These are phyloP conservation scores for Apiospora aurea DNA, from an alignment of 2,329 filamentous ascomycete genomes.

Conservation along the genomic window DNA sequence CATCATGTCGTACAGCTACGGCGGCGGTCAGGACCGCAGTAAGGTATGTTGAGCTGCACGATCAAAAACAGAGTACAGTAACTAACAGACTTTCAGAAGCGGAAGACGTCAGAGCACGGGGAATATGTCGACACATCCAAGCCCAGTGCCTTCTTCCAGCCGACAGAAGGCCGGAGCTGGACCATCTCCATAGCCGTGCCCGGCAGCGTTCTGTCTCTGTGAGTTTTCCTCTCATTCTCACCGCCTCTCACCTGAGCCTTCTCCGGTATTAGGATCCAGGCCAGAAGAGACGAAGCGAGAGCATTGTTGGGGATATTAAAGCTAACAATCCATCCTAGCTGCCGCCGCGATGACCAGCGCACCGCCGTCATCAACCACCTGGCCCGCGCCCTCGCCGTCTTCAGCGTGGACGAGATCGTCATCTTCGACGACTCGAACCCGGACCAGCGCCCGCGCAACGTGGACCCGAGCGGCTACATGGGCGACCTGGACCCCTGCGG, in stretches of 20 bases:
- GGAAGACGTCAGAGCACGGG: constrained; percentile 54
- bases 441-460: constrained; percentile 52
- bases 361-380: constrained; percentile 76
- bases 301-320: no score
- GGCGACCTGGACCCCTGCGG: constrained; percentile 78
- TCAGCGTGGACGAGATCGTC: constrained; percentile 84
- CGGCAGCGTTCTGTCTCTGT: constrained; percentile 80
- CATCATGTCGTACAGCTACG: constrained; percentile 12
- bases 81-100: constrained; percentile 49
- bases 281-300: no score
- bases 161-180: constrained; percentile 68
- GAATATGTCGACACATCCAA: constrained; percentile 64
- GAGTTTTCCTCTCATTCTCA: constrained; percentile 36
- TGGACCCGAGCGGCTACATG: constrained; percentile 65
- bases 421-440: constrained; percentile 75
- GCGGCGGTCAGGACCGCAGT: neutral
- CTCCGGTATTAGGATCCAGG: neutral
- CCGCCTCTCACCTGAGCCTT: neutral
- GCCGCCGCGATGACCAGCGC: constrained; percentile 76
- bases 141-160: constrained; percentile 73
- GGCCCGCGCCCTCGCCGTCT: constrained; percentile 81
- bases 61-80: no score
- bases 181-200: constrained; percentile 82
- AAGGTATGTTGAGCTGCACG: neutral
- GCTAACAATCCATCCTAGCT: constrained; percentile 53